Evolutionary conservation across 1,139 yeast genomes (phyloP).

Genomic region (Meyerozyma smithsonii): DNA sequence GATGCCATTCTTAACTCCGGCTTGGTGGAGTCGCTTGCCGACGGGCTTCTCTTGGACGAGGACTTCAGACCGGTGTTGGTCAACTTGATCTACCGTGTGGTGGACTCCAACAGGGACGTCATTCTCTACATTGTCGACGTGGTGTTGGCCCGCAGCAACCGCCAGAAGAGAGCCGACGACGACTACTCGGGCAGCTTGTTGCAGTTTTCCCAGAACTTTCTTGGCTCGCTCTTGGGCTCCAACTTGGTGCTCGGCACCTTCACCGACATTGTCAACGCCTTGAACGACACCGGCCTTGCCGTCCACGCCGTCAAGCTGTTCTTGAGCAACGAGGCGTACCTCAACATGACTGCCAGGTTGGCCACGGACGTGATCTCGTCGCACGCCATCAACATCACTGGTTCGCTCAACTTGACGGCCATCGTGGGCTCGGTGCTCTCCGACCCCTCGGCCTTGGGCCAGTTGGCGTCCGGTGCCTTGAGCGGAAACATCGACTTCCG

Average conservation of each 20-base stretch:
- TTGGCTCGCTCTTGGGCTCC: slow-evolving; percentile 27
- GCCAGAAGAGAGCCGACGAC: slow-evolving; percentile 16
- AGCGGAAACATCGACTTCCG: slow-evolving; percentile 16
- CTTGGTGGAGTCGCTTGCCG: slow-evolving; percentile 27
- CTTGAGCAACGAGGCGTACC: slow-evolving; percentile 31
- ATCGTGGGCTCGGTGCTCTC: slow-evolving; percentile 21
- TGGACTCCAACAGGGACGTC: slow-evolving; percentile 25
- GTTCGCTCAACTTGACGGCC: slow-evolving; percentile 23
- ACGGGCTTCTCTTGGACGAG: slow-evolving; percentile 35
- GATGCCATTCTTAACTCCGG: slow-evolving; percentile 29
- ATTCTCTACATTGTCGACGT: slow-evolving; percentile 22
- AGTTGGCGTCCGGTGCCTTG: slow-evolving; percentile 21
- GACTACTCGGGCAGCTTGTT: slow-evolving; percentile 20
- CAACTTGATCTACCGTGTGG: slow-evolving; percentile 29
- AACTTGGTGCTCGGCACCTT: slow-evolving; percentile 22
- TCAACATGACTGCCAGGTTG: slow-evolving; percentile 33
- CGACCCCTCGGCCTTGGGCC: slow-evolving; percentile 22
- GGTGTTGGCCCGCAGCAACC: slow-evolving; percentile 19
- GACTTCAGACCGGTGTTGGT: slow-evolving; percentile 32
- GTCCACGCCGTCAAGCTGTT: slow-evolving; percentile 34
- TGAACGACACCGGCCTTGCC: slow-evolving; percentile 42
- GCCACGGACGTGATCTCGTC: slow-evolving; percentile 22
- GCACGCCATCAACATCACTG: slow-evolving; percentile 22
- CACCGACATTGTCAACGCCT: slow-evolving; percentile 28
- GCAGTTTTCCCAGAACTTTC: slow-evolving; percentile 26